A percentile compares a stretch with the other conserved stretches of the same genome.
phyloP scores from a whole-genome alignment of 495 filamentous ascomycete genomes.

The Xylaria venustula region DNA sequence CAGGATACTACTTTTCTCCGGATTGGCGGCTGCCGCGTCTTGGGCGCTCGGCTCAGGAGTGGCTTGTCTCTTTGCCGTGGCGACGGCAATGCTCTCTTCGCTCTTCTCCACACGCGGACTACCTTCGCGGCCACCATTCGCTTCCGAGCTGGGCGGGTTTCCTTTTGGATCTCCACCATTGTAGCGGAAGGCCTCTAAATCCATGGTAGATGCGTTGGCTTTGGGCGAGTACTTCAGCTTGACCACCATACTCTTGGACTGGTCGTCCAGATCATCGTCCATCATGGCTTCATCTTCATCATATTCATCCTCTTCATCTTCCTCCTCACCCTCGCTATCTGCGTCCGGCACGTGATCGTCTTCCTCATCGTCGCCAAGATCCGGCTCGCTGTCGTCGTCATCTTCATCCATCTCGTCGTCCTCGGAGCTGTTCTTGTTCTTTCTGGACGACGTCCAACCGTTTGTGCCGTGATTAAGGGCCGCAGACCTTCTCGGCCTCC shows the following conservation, averaged over 20 bases:
- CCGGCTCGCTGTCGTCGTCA: conserved; percentile 55
- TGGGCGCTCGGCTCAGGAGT: conserved; percentile 14
- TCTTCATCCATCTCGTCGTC: conserved; percentile 74
- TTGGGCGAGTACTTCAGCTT: conserved; percentile 50
- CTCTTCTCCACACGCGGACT: conserved; percentile 72
- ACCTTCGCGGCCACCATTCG: conserved; percentile 57
- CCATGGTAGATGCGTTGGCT: conserved; percentile 18
- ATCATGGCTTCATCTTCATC: conserved; percentile 57
- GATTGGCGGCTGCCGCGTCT: neutral
- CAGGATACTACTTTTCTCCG: neutral
- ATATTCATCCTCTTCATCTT: conserved; percentile 52
- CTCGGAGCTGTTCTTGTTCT: conserved; percentile 61
- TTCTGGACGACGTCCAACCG: conserved; percentile 57
- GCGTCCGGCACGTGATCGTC: conserved; percentile 50
- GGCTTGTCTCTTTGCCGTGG: conserved; percentile 42
- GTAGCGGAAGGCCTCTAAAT: conserved; percentile 26
- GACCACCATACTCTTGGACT: conserved; percentile 58
- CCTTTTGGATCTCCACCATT: conserved; percentile 14
- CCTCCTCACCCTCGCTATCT: conserved; percentile 45
- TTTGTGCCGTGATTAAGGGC: conserved; percentile 43
- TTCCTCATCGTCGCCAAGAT: conserved; percentile 64
- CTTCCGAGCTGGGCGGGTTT: conserved; percentile 1
- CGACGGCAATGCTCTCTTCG: conserved; percentile 67
- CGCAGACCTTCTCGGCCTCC: conserved; percentile 39
- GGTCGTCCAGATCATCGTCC: conserved; percentile 54